Percentiles rank a stretch among this genome's conserved stretches.
These are phyloP conservation scores for Colletotrichum destructivum DNA, from an alignment of 2,329 filamentous ascomycete genomes.

Conservation along the genomic window DNA sequence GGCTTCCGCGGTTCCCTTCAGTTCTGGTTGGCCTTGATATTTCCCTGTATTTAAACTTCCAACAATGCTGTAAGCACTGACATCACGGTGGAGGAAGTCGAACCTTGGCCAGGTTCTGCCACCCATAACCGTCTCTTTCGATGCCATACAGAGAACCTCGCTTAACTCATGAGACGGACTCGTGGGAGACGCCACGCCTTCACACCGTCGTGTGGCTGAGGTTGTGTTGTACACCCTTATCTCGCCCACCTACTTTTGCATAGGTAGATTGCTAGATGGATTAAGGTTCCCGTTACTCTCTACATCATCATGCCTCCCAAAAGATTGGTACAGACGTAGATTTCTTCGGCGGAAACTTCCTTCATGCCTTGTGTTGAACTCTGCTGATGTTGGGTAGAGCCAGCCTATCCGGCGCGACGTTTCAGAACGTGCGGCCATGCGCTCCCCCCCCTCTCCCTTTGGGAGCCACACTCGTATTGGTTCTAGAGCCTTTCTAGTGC, in stretches of 20 bases:
- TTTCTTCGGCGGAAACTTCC: neutral
- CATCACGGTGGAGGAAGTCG: too few species aligned
- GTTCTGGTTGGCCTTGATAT: neutral
- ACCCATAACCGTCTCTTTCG: neutral
- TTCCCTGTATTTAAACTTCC: neutral
- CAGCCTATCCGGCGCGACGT: neutral
- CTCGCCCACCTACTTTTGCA: too few species aligned
- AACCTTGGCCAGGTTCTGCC: neutral
- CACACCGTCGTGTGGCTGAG: neutral
- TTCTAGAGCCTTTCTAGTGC: neutral
- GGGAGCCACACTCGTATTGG: too few species aligned
- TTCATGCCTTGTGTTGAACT: neutral
- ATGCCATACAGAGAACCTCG: fast-evolving
- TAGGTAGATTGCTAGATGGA: fast-evolving
- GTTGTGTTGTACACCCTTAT: neutral
- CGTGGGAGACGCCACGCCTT: neutral
- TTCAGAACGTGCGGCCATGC: neutral
- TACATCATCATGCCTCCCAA: too few species aligned
- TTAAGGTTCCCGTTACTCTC: neutral
- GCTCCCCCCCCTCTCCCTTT: too few species aligned
- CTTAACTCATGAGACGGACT: neutral
- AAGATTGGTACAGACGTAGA: neutral
- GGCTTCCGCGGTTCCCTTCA: too few species aligned
- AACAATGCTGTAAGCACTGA: neutral
- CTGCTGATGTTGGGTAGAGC: neutral